Percentiles rank a stretch among this genome's conserved stretches.
Conservation (phyloP, 1,284 basidiomycete species). For the Erythrobasidium hasegawianum region DNA sequence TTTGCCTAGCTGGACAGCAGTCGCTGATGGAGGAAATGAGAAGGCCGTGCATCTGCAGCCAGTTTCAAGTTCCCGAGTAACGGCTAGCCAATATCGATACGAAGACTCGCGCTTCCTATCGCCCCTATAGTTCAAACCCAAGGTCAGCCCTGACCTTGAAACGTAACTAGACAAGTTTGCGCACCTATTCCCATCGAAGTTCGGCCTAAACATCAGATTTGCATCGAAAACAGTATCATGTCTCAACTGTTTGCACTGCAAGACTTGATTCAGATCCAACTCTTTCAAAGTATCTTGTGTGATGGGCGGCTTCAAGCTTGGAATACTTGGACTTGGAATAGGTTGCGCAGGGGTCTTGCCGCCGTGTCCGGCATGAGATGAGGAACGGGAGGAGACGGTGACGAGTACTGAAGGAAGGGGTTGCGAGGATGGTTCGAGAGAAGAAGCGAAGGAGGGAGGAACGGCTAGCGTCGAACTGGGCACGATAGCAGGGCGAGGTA, state of each 20-base stretch:
- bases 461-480: background rate
- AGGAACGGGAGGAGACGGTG: background rate
- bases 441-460: background rate
- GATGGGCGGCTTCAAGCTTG: slow-evolving; percentile 69
- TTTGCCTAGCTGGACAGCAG: slow-evolving; percentile 50
- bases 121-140: slow-evolving; percentile 56
- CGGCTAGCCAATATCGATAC: slow-evolving; percentile 79
- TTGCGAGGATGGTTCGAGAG: background rate
- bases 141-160: too few species aligned
- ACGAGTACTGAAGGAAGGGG: background rate
- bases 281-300: slow-evolving; percentile 77
- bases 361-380: background rate
- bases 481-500: slow-evolving; percentile 18
- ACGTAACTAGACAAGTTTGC: too few species aligned
- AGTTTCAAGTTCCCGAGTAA: slow-evolving; percentile 69
- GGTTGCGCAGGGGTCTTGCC: background rate
- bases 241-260: slow-evolving; percentile 82
- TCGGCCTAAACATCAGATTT: slow-evolving; percentile 49
- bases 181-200: slow-evolving; percentile 49
- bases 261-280: slow-evolving; percentile 76
- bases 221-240: slow-evolving; percentile 81
- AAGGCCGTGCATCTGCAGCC: slow-evolving; percentile 83
- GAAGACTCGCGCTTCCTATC: slow-evolving; percentile 69
- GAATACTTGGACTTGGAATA: slow-evolving; percentile 45
- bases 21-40: slow-evolving; percentile 46